Conservation (phyloP, 2,329 filamentous ascomycete species). For the Myriangium duriaei region DNA sequence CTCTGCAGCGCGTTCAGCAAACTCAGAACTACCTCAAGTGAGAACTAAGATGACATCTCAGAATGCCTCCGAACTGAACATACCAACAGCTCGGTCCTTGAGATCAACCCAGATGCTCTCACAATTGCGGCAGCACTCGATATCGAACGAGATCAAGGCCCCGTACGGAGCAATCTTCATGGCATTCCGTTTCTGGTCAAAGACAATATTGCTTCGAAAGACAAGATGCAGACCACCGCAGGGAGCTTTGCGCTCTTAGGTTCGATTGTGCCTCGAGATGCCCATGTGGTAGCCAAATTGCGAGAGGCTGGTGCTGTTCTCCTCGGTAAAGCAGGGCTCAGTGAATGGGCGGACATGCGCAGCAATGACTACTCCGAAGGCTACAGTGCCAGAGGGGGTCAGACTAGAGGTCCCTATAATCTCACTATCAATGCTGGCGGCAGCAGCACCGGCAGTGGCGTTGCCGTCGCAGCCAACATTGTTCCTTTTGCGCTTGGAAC, state of each 20-base stretch:
- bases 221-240: conserved; percentile 62
- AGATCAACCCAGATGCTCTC: conserved; percentile 56
- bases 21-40: conserved; percentile 54
- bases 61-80: neutral
- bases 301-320: conserved; percentile 55
- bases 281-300: conserved; percentile 48
- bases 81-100: conserved; percentile 37
- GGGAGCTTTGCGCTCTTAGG: conserved; percentile 56
- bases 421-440: conserved; percentile 56
- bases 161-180: conserved; percentile 53
- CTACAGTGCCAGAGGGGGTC: conserved; percentile 52
- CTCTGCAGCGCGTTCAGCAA: conserved; percentile 48
- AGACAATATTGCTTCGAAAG: conserved; percentile 57
- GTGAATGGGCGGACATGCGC: conserved; percentile 65
- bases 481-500: conserved; percentile 56
- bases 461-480: conserved; percentile 51
- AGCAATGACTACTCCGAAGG: conserved; percentile 56
- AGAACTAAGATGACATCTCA: too few relatives aligned
- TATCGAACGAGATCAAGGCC: conserved; percentile 43
- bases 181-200: conserved; percentile 67
- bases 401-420: conserved; percentile 55
- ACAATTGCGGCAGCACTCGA: conserved; percentile 50
- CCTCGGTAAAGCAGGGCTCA: conserved; percentile 57
- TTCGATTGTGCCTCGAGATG: conserved; percentile 54
- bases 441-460: conserved; percentile 53